Evolutionary conservation across 1,284 basidiomycete genomes (phyloP), one percentile per base, ranked within the genome.

Genomic region (Ustilago esculenta): DNA sequence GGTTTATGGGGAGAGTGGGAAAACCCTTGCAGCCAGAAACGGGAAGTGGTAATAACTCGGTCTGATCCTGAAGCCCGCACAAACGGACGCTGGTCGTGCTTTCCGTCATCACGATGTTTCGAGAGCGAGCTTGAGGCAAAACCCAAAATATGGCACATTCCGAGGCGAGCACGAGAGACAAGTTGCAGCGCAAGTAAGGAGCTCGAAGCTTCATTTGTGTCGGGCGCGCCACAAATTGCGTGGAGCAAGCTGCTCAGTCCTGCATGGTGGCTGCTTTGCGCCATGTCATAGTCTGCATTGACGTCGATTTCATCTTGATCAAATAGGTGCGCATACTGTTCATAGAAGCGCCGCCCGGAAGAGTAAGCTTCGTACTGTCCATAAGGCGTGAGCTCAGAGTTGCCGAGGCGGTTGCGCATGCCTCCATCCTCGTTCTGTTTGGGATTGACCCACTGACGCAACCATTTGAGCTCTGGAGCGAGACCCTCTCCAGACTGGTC

Each of bases 21-120:
- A 30, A 70, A 65, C 48, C 67, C 67, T 44, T 64, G 60, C 4
- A 70, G 48, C 51, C 51, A 70, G 52, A 70, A 70, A 23, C 67
- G 55, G 15, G 67, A 70, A 23, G 60, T 51, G 25, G 60, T 42
- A 27, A 70, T 30, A 39, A 70, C 67, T 2, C 67, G 46, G 24
- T 70, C 67, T 15, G 55, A 55, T 14, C 67, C 67, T 2, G 67
- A 70, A 15, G 67, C 56, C 11, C 67, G 46, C 0, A 70, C 56
- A 29, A 70, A 70, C 2, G 60, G 60, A n/a, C 56, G 39, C 8
- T 49, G 15, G 3, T 20, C 14, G 14, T 42, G 30, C 21, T 41
- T 29, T 5, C 2, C 3, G 11, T 37, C 14, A 15, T 5, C 6
- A 3, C 18, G 27, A 11, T 45, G 2, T 6, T 17, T 17, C 6